Evolutionary conservation across 768 basidiomycete species (phyloP), one percentile per base, ranked within the genome.

Genomic region (Ramaria sp.): DNA sequence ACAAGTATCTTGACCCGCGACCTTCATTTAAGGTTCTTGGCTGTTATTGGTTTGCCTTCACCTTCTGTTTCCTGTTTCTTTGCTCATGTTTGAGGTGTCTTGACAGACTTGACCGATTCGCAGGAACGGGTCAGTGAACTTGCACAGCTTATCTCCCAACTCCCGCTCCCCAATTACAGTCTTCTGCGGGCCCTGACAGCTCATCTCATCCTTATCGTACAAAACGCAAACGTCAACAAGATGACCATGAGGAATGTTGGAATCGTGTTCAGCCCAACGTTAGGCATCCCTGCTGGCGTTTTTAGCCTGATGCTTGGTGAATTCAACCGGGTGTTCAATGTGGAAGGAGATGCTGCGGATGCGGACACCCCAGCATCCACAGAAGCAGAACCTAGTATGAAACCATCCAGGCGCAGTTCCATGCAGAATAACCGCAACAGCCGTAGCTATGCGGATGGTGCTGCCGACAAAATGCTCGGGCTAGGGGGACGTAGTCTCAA

Each of bases 171-270:
- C 61, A 97, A 98, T 69, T 99, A 97, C 70, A 91, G 86, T 58
- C 76, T 98, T 19, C 82, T 98, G 58, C 88, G 95, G 38, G 94
- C 95, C 15, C 77, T 99, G 57, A 94, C 87, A 1, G 91, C 94
- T 24, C 95, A 99, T 70, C 76, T 99, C 59, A 96, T 97, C 62
- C 76, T 93, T 45, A 88, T 99, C 63, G 92, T 98, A 46, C 86
- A 91, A 69, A 93, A 98, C 67, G 81, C 92, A 17, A 64, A 78
- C 43, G 72, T 87, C 58, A 96, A 96, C 82, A 98, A 94, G 76
- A 99, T 99, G 96, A 94, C 88, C 42, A 86, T 98, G 82, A 84
- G 95, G 47, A 99, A 99, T 68, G 91, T 99, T 27, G 94, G 95
- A 17, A 98, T 99, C 59, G 95, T 98, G 22, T 97, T 98, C 72